Percentiles rank a stretch among this genome's conserved stretches.
Evolutionary conservation across 2,329 filamentous ascomycete genomes (phyloP).

Genomic region (Talaromyces sp.): DNA sequence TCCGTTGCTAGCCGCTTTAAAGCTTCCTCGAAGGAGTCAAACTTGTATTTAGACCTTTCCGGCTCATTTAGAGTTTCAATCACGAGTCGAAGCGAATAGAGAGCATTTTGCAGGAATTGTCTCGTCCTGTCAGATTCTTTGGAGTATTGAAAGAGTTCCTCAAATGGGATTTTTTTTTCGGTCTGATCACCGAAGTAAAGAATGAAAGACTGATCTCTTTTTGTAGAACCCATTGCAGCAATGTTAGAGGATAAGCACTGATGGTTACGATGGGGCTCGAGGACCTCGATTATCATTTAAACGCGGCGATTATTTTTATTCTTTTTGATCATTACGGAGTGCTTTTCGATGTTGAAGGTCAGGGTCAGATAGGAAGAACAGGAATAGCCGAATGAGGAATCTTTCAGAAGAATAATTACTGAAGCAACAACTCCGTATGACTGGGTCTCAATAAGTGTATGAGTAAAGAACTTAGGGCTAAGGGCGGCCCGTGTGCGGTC

Average conservation of each 20-base stretch:
- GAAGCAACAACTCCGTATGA: background rate
- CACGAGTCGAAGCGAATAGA: background rate
- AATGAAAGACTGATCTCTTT: background rate
- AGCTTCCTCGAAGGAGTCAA: conserved; percentile 1
- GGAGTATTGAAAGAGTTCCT: conserved; percentile 1
- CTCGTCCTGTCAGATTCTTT: background rate
- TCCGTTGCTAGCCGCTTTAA: background rate
- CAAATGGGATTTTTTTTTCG: background rate
- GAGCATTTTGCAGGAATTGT: background rate
- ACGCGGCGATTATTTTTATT: background rate
- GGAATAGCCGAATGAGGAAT: background rate
- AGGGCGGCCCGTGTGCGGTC: background rate
- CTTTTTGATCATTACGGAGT: background rate
- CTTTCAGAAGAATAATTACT: background rate
- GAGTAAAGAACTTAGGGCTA: background rate
- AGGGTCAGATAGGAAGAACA: background rate
- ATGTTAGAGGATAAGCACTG: background rate
- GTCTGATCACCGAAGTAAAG: conserved; percentile 13
- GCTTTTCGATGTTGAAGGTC: background rate
- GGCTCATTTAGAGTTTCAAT: background rate
- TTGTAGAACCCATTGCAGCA: background rate
- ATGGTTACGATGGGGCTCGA: background rate
- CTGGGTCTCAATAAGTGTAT: background rate
- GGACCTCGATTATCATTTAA: background rate
- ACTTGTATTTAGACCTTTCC: background rate